Evolutionary conservation across 1,284 basidiomycete species (phyloP).

Genomic region (Leccinum pachyderme): DNA sequence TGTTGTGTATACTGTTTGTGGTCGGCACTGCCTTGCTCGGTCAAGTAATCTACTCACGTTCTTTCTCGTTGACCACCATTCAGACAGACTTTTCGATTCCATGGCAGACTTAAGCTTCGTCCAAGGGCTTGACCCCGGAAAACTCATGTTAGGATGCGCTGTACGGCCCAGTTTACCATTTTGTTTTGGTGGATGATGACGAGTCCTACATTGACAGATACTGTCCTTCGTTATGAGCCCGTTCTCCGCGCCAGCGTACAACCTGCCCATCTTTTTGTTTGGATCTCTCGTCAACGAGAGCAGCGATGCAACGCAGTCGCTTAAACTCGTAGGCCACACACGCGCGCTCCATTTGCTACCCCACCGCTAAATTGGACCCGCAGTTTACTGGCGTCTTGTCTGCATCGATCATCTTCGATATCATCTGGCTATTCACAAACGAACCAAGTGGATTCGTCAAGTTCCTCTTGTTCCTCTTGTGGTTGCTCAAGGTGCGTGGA

Average conservation of each 20-base stretch:
- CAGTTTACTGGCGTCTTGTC: constrained; percentile 68
- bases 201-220: constrained; percentile 27
- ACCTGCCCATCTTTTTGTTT: constrained; percentile 73
- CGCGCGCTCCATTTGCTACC: background rate
- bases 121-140: constrained; percentile 66
- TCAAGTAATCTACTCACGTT: constrained; percentile 11
- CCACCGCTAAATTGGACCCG: background rate
- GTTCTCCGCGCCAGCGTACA: constrained; percentile 64
- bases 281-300: constrained; percentile 70
- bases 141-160: constrained; percentile 61
- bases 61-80: background rate
- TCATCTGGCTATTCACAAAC: constrained; percentile 66
- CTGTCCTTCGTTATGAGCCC: constrained; percentile 62
- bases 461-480: constrained; percentile 55
- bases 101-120: constrained; percentile 66
- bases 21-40: background rate
- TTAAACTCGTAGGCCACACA: constrained; percentile 52
- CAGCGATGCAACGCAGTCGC: constrained; percentile 57
- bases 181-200: background rate
- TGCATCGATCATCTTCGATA: constrained; percentile 60
- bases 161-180: constrained; percentile 38
- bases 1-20: no score
- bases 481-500: constrained; percentile 60
- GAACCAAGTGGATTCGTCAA: constrained; percentile 54
- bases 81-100: background rate